Percentiles rank a stretch among this genome's conserved stretches.
Evolutionary conservation across 2,329 filamentous ascomycete species (phyloP).

Genomic region (Aspergillus spinulosporus): DNA sequence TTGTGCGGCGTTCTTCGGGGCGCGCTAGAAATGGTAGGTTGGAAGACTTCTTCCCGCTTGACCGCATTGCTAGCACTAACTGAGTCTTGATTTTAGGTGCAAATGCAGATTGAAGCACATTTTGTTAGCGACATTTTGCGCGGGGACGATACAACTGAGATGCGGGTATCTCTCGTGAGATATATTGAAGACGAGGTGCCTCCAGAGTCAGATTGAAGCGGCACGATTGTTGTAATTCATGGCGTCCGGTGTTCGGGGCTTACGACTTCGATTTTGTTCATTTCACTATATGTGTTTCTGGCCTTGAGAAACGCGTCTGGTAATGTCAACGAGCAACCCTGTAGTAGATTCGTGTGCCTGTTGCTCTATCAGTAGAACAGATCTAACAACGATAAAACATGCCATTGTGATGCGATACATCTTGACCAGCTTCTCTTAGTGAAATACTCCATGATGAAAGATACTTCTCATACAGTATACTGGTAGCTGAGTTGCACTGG

Average conservation of each 20-base stretch:
- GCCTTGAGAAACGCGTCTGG: not conserved
- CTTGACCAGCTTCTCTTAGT: not conserved
- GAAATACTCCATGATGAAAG: not conserved
- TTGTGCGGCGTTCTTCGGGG: conserved; percentile 89
- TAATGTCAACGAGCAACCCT: not conserved
- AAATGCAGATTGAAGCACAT: conserved; percentile 97
- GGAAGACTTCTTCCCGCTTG: not conserved
- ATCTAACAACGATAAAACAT: too few relatives aligned
- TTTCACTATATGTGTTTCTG: not conserved
- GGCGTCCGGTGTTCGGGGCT: conserved; percentile 31
- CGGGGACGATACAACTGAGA: conserved; percentile 95
- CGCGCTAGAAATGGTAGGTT: conserved; percentile 84
- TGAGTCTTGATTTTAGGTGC: conserved; percentile 54
- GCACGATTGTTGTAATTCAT: conserved; percentile 6
- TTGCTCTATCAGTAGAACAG: not conserved
- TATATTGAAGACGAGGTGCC: conserved; percentile 98
- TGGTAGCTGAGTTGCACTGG: not conserved
- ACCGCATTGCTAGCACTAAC: conserved; percentile 1
- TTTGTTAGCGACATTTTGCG: conserved; percentile 92
- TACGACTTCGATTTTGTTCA: conserved; percentile 7
- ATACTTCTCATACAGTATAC: not conserved
- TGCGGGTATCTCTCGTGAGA: conserved; percentile 85
- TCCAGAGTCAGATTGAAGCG: conserved; percentile 82
- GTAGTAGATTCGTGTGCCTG: not conserved
- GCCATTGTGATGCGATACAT: not conserved